phyloP scores from a whole-genome alignment of 768 basidiomycete species.

The Rhizopogon sp. region DNA sequence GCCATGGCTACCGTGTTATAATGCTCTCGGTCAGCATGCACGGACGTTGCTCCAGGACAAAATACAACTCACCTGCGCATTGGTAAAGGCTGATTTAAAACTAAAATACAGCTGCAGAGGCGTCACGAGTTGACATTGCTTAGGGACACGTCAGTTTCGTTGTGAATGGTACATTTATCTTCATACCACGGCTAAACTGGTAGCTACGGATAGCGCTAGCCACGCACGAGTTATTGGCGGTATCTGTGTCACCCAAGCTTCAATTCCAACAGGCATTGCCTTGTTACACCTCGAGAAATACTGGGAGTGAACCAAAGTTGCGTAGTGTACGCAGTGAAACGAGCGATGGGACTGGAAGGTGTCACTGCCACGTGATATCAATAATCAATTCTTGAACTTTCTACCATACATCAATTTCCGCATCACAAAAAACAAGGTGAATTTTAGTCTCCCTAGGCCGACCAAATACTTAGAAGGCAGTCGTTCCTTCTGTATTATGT shows the following conservation, averaged over 20 bases:
- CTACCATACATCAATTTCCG: too few relatives aligned
- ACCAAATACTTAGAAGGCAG: too few relatives aligned
- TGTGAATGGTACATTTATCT: neutral
- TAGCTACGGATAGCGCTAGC: slow-evolving; percentile 74
- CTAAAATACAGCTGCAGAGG: slow-evolving; percentile 93
- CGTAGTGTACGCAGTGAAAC: neutral
- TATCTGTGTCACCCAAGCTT: slow-evolving; percentile 88
- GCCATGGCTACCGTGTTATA: slow-evolving; percentile 61
- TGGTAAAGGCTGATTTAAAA: slow-evolving; percentile 76
- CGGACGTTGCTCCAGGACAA: slow-evolving; percentile 1
- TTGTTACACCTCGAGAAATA: neutral
- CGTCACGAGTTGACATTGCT: slow-evolving; percentile 93
- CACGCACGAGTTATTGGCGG: slow-evolving; percentile 89
- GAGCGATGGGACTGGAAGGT: too few relatives aligned
- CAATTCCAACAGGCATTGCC: slow-evolving; percentile 76
- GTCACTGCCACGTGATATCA: too few relatives aligned
- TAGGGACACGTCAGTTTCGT: slow-evolving; percentile 4
- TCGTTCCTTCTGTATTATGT: too few relatives aligned
- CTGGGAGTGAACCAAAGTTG: neutral
- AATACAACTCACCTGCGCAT: slow-evolving; percentile 58
- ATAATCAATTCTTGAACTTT: too few relatives aligned
- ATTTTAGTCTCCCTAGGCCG: too few relatives aligned
- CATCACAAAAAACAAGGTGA: too few relatives aligned
- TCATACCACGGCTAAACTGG: slow-evolving; percentile 84
- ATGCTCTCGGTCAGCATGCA: slow-evolving; percentile 10